phyloP scores from a whole-genome alignment of 345 rosid genomes.

The Brassica rapa region DNA sequence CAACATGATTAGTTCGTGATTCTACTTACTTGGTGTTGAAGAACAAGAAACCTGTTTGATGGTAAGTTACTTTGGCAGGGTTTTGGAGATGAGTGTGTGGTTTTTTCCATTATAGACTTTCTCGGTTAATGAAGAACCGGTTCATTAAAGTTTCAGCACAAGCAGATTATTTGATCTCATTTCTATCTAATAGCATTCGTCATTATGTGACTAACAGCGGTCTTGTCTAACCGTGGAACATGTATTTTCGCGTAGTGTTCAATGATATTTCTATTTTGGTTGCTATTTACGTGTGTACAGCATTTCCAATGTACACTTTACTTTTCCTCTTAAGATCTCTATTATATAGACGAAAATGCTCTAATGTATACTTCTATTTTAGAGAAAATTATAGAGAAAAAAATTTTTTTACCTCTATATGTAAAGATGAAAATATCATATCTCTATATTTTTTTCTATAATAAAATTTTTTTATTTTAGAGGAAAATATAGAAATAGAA shows the following conservation, averaged over 20 bases:
- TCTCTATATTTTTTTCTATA: too few species aligned
- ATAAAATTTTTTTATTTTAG: too few species aligned
- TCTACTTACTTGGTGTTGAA: constrained; percentile 18
- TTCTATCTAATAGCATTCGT: not conserved
- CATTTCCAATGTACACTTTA: too few species aligned
- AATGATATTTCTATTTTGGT: not conserved
- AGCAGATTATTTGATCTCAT: constrained; percentile 15
- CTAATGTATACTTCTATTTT: too few species aligned
- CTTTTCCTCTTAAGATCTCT: too few species aligned
- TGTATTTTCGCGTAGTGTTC: not conserved
- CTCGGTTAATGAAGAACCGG: constrained; percentile 13
- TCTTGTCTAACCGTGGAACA: constrained; percentile 5
- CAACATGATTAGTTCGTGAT: constrained; percentile 79
- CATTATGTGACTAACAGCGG: constrained; percentile 14
- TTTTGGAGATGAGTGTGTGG: constrained; percentile 19
- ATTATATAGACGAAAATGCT: too few species aligned
- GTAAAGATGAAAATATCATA: too few species aligned
- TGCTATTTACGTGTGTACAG: not conserved
- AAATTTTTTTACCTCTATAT: too few species aligned
- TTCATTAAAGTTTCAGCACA: constrained; percentile 20
- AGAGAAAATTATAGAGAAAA: too few species aligned
- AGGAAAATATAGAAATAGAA: too few species aligned
- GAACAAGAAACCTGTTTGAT: constrained; percentile 15
- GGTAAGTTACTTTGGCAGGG: not conserved
- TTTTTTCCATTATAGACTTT: constrained; percentile 18